Conservation (phyloP, 176 grass and related monocot species). For the Coix lacrymajobi region DNA sequence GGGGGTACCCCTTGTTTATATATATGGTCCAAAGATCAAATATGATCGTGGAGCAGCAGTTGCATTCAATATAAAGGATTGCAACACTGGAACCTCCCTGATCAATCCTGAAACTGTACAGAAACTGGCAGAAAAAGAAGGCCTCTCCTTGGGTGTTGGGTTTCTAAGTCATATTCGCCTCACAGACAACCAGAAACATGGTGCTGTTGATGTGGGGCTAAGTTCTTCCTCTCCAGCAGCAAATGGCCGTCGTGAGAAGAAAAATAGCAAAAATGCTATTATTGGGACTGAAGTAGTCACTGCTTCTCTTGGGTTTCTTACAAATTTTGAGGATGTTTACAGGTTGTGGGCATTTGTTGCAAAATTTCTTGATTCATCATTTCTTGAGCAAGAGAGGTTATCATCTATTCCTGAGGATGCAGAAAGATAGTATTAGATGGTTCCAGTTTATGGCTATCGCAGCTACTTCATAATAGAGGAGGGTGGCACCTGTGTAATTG, state of each 20-base stretch:
- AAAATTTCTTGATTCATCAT: conserved; percentile 77
- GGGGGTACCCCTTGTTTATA: conserved; percentile 61
- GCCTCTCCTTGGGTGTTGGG: conserved; percentile 73
- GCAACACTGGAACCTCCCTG: conserved; percentile 44
- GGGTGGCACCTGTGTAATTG: conserved; percentile 27
- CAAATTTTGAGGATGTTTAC: conserved; percentile 98
- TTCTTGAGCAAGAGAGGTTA: conserved; percentile 70
- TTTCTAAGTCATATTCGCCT: conserved; percentile 88
- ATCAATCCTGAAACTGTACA: conserved; percentile 83
- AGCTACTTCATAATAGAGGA: conserved; percentile 31
- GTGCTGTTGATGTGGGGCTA: conserved; percentile 42
- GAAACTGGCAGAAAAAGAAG: conserved; percentile 87
- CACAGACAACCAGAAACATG: conserved; percentile 64
- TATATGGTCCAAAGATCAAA: conserved; percentile 97
- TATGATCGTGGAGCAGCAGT: conserved; percentile 98
- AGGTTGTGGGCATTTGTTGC: conserved; percentile 88
- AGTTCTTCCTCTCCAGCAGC: conserved; percentile 49
- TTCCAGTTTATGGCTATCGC: conserved; percentile 41
- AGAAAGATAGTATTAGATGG: conserved; percentile 44
- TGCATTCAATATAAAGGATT: conserved; percentile 92
- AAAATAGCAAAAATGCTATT: conserved; percentile 52
- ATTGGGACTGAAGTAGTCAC: conserved; percentile 78
- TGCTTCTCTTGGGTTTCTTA: conserved; percentile 93
- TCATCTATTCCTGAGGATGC: conserved; percentile 69
- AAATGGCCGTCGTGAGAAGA: conserved; percentile 56